These are phyloP conservation scores for Paulownia fortunei DNA, from an alignment of 257 asterid genomes.

Conservation along the genomic window DNA sequence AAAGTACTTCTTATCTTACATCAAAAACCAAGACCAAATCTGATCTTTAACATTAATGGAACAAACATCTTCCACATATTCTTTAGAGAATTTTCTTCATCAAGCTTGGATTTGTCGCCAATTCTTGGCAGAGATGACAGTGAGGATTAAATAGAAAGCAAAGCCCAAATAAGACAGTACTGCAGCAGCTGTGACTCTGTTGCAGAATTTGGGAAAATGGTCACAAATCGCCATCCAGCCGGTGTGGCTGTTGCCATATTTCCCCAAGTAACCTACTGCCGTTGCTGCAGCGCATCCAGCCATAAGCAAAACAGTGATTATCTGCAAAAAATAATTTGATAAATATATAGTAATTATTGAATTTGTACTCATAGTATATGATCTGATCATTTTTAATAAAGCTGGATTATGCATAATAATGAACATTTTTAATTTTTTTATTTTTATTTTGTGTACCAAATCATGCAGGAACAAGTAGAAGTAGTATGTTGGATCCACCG, in stretches of 20 bases:
- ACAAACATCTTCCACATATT: neutral
- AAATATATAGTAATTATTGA: neutral
- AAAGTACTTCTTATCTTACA: neutral
- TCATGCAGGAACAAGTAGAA: conserved; percentile 70
- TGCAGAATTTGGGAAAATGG: conserved; percentile 60
- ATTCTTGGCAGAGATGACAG: conserved; percentile 50
- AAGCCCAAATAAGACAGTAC: conserved; percentile 39
- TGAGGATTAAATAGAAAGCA: conserved; percentile 43
- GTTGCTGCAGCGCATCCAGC: conserved; percentile 63
- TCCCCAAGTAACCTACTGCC: conserved; percentile 58
- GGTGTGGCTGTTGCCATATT: conserved; percentile 52
- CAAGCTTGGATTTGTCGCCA: conserved; percentile 29
- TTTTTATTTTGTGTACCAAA: conserved; percentile 48
- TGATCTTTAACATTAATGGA: neutral
- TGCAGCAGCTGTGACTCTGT: conserved; percentile 30
- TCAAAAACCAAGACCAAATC: neutral
- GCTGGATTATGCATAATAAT: no score
- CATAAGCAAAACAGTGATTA: conserved; percentile 47
- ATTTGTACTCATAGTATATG: no score
- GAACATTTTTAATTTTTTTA: no score
- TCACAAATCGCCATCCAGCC: conserved; percentile 76
- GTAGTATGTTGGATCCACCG: conserved; percentile 32
- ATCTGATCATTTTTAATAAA: no score
- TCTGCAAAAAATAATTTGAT: conserved; percentile 35
- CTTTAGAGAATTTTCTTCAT: neutral